Base-by-base conservation (phyloP, 1,284 basidiomycete species). In the Sporisorium scitamineum region DNA sequence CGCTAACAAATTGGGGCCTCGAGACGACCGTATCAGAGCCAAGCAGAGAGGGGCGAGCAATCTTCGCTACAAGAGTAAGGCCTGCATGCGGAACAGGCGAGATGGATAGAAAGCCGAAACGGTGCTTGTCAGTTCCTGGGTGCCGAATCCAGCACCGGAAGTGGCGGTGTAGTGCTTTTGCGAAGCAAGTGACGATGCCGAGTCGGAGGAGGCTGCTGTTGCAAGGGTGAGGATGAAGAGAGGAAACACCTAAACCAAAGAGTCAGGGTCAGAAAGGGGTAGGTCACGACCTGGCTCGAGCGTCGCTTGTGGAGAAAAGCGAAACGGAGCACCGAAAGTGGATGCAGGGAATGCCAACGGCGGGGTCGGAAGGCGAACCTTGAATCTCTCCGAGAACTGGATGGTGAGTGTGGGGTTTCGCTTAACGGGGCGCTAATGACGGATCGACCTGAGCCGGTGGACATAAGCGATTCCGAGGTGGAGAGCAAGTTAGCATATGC, bases 361-460 rank as follows among this genome's bases (percentile, higher is more conserved):
- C n/a, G n/a, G n/a, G n/a, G n/a, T n/a, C n/a, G n/a, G n/a, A n/a
- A n/a, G n/a, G n/a, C n/a, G n/a, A 45, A 44, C 20, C 18, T 10
- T 32, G 45, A 66, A 66, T 66, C 58, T 66, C 53, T 60, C 57
- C 64, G 63, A 66, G 52, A 42, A 60, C 63, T 66, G 63, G 63
- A 66, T 60, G 54, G 48, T 48, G 41, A 54, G 24, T 18, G 41
- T n/a, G 48, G 18, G 48, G 48, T 13, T 32, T 54, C 41, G 44
- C 47, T 26, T 56, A 54, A 44, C 62, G 47, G 22, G 41, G 7
- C 27, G 29, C 7, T 18, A 48, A n/a, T n/a, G n/a, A n/a, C 62
- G 62, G 62, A 65, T 59, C 27, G 54, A 54, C 26, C 44, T 65
- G 51, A 54, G 62, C 62, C 62, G 62, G 51, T 8, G n/a, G n/a